phyloP scores from a whole-genome alignment of 108 stramenopile genomes.

The Conticribra weissflogii region DNA sequence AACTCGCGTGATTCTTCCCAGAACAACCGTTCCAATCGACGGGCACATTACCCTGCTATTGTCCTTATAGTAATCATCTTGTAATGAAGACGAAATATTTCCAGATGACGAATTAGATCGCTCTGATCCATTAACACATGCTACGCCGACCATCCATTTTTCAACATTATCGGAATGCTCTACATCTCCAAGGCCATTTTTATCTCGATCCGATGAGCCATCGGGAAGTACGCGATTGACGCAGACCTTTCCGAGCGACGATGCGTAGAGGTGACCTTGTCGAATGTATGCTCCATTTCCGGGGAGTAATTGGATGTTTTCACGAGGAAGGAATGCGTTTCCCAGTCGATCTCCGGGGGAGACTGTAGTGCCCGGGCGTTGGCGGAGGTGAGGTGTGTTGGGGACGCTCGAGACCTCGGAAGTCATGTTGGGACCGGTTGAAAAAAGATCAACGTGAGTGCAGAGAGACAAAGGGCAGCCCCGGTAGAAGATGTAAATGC shows the following conservation, averaged over 20 bases:
- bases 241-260: slow-evolving; percentile 52
- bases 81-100: neutral
- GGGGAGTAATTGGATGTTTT: slow-evolving; percentile 19
- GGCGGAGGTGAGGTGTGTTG: slow-evolving; percentile 58
- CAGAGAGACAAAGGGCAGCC: too few relatives aligned
- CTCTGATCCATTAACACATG: slow-evolving; percentile 4
- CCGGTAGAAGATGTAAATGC: too few relatives aligned
- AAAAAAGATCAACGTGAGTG: too few relatives aligned
- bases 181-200: slow-evolving; percentile 11
- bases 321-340: slow-evolving; percentile 23
- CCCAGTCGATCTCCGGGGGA: slow-evolving; percentile 84
- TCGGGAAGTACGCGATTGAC: slow-evolving; percentile 8
- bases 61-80: neutral
- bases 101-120: neutral
- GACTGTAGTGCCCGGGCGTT: slow-evolving; percentile 50
- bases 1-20: slow-evolving; percentile 71
- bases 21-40: slow-evolving; percentile 59
- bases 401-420: too few relatives aligned
- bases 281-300: slow-evolving; percentile 74
- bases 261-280: slow-evolving; percentile 69
- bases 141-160: slow-evolving; percentile 23
- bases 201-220: neutral
- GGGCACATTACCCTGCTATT: slow-evolving; percentile 29
- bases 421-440: too few relatives aligned
- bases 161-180: slow-evolving; percentile 4